phyloP scores from a whole-genome alignment of 2,329 filamentous ascomycete species.

The Aspergillus bombycis region DNA sequence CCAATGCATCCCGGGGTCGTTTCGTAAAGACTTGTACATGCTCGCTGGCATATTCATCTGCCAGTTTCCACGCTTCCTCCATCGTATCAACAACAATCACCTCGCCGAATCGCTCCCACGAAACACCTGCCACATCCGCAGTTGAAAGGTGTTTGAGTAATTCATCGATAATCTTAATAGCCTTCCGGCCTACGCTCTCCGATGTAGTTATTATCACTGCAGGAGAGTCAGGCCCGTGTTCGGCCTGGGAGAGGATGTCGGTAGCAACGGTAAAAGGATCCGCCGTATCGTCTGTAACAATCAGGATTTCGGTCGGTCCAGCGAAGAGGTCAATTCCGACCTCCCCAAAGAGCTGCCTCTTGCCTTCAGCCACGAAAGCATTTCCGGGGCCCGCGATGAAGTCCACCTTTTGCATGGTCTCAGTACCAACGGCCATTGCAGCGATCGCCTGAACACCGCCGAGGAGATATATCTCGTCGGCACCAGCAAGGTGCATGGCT shows the following conservation, averaged over 20 bases:
- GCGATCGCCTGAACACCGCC: neutral
- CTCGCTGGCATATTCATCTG: neutral
- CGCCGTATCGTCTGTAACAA: neutral
- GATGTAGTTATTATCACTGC: neutral
- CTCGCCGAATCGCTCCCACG: neutral
- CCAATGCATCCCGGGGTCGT: slow-evolving; percentile 51
- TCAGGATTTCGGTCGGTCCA: neutral
- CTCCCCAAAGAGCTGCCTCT: neutral
- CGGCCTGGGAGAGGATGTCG: neutral
- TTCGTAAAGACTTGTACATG: slow-evolving; percentile 38
- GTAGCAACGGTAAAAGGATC: neutral
- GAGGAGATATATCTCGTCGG: neutral
- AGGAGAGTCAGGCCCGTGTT: neutral
- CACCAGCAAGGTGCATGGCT: neutral
- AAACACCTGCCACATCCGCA: neutral
- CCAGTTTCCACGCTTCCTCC: neutral
- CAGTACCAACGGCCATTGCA: neutral
- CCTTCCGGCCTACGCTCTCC: neutral
- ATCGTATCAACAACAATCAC: neutral
- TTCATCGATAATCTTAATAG: neutral
- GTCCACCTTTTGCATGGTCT: neutral
- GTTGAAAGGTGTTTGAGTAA: neutral
- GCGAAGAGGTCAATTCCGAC: neutral
- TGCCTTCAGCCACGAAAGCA: neutral
- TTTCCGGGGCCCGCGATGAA: neutral